phyloP scores from a whole-genome alignment of 208 protist genomes.

The Phytomonas francai region DNA sequence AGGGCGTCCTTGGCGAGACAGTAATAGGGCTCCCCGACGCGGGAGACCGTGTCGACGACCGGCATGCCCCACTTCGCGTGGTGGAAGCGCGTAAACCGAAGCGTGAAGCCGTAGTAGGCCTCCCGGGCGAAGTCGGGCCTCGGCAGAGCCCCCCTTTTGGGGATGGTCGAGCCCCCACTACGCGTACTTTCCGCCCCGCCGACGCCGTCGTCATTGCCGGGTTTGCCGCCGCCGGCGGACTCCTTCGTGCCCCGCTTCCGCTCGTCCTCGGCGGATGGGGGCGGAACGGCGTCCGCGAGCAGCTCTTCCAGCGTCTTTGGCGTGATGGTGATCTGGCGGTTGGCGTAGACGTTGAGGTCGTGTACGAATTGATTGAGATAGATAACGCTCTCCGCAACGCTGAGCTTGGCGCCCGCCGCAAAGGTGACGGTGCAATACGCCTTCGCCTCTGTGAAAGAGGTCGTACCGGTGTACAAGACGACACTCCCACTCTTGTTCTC shows the following conservation, averaged over 20 bases:
- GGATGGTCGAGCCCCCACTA: too few species aligned
- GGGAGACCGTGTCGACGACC: conserved; percentile 7
- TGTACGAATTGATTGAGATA: conserved; percentile 14
- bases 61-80: conserved; percentile 14
- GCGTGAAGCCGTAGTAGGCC: conserved; percentile 7
- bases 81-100: conserved; percentile 20
- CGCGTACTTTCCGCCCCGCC: too few species aligned
- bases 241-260: too few species aligned
- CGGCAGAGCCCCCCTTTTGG: background rate
- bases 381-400: conserved; percentile 24
- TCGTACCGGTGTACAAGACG: background rate
- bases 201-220: too few species aligned
- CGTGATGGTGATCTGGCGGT: conserved; percentile 12
- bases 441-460: background rate
- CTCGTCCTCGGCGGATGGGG: too few species aligned
- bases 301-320: background rate
- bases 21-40: conserved; percentile 20
- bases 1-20: conserved; percentile 13
- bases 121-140: conserved; percentile 9
- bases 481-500: background rate
- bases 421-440: conserved; percentile 8
- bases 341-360: conserved; percentile 14
- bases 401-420: conserved; percentile 17
- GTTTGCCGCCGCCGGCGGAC: too few species aligned
- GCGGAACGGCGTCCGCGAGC: background rate